phyloP scores from a whole-genome alignment of 345 rosid genomes.

The Nephelium lappaceum region DNA sequence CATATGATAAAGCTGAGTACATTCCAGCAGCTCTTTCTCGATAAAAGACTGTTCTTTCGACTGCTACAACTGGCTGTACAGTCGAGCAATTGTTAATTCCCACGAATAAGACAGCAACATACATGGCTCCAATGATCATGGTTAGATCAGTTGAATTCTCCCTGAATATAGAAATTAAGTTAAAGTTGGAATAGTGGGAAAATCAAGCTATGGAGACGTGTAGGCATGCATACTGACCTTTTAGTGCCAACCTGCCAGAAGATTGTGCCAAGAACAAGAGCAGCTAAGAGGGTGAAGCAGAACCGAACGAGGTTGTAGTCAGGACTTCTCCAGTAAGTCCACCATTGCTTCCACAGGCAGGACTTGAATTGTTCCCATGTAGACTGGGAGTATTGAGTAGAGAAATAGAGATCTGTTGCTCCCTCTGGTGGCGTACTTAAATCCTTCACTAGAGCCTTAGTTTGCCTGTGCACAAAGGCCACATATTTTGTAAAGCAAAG shows the following conservation, averaged over 20 bases:
- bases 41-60: slow-evolving; percentile 65
- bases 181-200: neutral
- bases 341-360: slow-evolving; percentile 60
- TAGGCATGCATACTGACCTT: neutral
- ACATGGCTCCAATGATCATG: slow-evolving; percentile 50
- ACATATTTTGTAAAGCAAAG: neutral
- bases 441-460: slow-evolving; percentile 42
- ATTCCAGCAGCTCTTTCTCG: slow-evolving; percentile 66
- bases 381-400: slow-evolving; percentile 42
- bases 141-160: neutral
- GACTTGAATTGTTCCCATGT: slow-evolving; percentile 53
- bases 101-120: slow-evolving; percentile 43
- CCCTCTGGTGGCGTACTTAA: slow-evolving; percentile 45
- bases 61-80: slow-evolving; percentile 51
- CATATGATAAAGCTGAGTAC: slow-evolving; percentile 59
- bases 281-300: slow-evolving; percentile 41
- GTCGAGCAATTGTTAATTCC: slow-evolving; percentile 52
- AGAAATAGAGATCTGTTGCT: slow-evolving; percentile 44
- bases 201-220: neutral
- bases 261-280: slow-evolving; percentile 44
- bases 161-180: neutral
- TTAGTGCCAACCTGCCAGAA: slow-evolving; percentile 36
- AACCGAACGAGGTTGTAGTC: slow-evolving; percentile 48
- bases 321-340: slow-evolving; percentile 64
- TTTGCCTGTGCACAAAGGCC: slow-evolving; percentile 34